Evolutionary conservation across 495 filamentous ascomycete genomes (phyloP), one percentile per base, ranked within the genome.

Genomic region (Xylaria acuta): DNA sequence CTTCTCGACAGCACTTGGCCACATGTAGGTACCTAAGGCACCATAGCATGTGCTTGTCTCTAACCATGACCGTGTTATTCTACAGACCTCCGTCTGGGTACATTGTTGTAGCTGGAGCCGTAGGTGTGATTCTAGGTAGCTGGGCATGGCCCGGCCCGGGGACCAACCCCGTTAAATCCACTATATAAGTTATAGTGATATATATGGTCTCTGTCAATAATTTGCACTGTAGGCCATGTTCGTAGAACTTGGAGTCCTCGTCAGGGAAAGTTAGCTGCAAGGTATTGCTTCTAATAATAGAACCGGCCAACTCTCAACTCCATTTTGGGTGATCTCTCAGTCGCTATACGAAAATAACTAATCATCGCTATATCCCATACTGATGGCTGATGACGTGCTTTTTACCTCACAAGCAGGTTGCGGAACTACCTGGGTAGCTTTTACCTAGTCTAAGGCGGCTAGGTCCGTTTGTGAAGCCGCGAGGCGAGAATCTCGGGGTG

Each of bases 271-370:
- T 60, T 36, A 60, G 11, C 34, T 11, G 34, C 20, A 60, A 60
- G 34, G 20, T 32, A 60, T 64, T 43, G 47, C 22, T 68, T 11
- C 66, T 69, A 69, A 59, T 69, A 69, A 58, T 69, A 69, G 66
- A 69, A 59, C 9, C n/a, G 16, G 36, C 66, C 38, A 62, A 62
- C 36, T 62, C 36, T 25, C 12, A 38, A 38, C 30, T n/a, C 25
- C 56, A 59, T 18, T 59, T 11, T n/a, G 30, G 30, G 56, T 38
- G 18, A 38, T 56, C 25, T 32, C 25, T 30, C 12, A 18, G 27
- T 32, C 14, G 27, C 14, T 32, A 16, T 56, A 32, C 27, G 53
- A 18, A 56, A 30, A 56, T 30, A 32, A 14, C 14, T 18, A 32
- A 32, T 32, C 12, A 18, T 32, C 12, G 51, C 3, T 32, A 12